Conservation (phyloP, 2,329 filamentous ascomycete genomes). For the Zymoseptoria passerinii region DNA sequence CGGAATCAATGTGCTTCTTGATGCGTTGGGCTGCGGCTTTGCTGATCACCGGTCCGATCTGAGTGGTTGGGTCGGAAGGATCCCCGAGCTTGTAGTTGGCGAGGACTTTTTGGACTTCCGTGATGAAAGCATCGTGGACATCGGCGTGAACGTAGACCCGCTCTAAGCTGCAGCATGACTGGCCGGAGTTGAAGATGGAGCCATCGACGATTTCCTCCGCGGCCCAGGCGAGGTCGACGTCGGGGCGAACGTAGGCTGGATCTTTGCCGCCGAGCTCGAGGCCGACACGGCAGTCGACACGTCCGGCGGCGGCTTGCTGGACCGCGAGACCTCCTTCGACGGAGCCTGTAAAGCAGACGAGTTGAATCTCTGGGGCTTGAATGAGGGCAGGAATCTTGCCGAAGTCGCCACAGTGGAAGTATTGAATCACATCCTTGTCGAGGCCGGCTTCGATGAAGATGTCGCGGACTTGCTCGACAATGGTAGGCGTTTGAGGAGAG, state of each 20-base stretch:
- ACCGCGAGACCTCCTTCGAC: conserved; percentile 80
- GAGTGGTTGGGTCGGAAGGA: conserved; percentile 67
- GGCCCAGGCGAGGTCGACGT: conserved; percentile 84
- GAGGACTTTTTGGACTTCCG: conserved; percentile 70
- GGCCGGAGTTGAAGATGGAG: conserved; percentile 96
- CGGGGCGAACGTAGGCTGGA: conserved; percentile 76
- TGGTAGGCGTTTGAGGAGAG: conserved; percentile 87
- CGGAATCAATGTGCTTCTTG: conserved; percentile 70
- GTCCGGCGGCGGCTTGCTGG: conserved; percentile 73
- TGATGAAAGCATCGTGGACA: conserved; percentile 75
- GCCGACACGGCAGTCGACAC: conserved; percentile 70
- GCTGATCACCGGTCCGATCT: conserved; percentile 83
- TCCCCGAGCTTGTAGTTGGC: conserved; percentile 77
- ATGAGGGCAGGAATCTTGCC: conserved; percentile 69
- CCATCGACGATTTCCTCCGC: conserved; percentile 93
- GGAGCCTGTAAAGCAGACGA: conserved; percentile 90
- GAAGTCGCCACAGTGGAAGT: conserved; percentile 81
- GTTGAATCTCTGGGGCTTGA: conserved; percentile 63
- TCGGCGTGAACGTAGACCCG: conserved; percentile 81
- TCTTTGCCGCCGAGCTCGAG: conserved; percentile 93
- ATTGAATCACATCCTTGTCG: conserved; percentile 76
- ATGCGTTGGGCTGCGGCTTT: conserved; percentile 69
- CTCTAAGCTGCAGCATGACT: conserved; percentile 92
- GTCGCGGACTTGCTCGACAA: conserved; percentile 72
- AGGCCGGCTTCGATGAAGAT: conserved; percentile 75